Percentiles rank a stretch among this genome's conserved stretches.
phyloP scores from a whole-genome alignment of 192 early-diverging fungal genomes.

The Diversispora epigaea region DNA sequence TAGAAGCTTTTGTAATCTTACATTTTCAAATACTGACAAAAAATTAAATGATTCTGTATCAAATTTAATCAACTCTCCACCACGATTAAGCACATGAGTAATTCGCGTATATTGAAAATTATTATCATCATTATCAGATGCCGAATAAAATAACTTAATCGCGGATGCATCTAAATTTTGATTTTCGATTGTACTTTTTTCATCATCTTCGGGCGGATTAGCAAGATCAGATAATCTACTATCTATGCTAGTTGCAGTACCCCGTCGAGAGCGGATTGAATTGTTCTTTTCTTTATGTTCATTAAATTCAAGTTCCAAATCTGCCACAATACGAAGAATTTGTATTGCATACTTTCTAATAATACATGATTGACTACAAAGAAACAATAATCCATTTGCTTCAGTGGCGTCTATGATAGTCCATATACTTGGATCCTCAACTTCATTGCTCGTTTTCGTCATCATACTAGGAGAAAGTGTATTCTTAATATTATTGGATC shows the following conservation, averaged over 20 bases:
- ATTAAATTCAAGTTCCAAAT: slow-evolving; percentile 49
- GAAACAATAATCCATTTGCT: slow-evolving; percentile 67
- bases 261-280: neutral
- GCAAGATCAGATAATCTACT: slow-evolving; percentile 35
- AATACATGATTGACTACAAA: slow-evolving; percentile 56
- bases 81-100: slow-evolving; percentile 37
- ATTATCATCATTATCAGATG: slow-evolving; percentile 1
- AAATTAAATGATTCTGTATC: slow-evolving; percentile 45
- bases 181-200: neutral
- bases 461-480: neutral
- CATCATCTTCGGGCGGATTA: neutral
- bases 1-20: slow-evolving; percentile 53
- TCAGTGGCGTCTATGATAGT: slow-evolving; percentile 69
- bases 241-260: slow-evolving; percentile 31
- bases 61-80: slow-evolving; percentile 51
- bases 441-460: slow-evolving; percentile 6
- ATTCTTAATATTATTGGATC: neutral
- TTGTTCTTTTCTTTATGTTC: slow-evolving; percentile 25
- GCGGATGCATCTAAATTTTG: neutral
- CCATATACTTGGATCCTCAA: slow-evolving; percentile 36
- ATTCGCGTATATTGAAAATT: slow-evolving; percentile 36
- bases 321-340: slow-evolving; percentile 54
- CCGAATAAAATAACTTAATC: slow-evolving; percentile 23
- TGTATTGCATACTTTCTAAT: slow-evolving; percentile 64
- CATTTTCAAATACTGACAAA: slow-evolving; percentile 42